Base-by-base conservation (phyloP, 768 basidiomycete species). In the Phaeotremella fagi region DNA sequence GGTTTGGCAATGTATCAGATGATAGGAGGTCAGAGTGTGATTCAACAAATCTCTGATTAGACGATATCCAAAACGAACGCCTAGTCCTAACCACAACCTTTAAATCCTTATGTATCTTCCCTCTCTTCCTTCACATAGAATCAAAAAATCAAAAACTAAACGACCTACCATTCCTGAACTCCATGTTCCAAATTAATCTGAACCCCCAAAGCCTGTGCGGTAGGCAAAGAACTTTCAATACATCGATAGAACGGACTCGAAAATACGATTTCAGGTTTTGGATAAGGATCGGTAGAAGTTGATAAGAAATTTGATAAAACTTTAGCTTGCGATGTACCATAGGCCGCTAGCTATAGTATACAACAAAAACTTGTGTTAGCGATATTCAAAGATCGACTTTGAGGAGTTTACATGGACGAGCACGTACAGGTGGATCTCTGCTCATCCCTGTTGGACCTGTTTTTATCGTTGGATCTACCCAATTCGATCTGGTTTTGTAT, bases 371-470 rank as follows among this genome's bases (percentile, higher is more conserved):
- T n/a, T n/a, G n/a, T n/a, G n/a, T n/a, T n/a, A n/a, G n/a, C n/a
- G 23, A 20, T 2, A 3, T 29, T 25, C 7, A 22, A 28, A 18
- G 22, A 16, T 18, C 20, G 7, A 22, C 31, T 9, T 36, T 23
- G 14, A 18, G 23, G 4, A 25, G 3, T 5, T 12, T 29, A 3
- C 24, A 14, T 26, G 36, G 22, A 36, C 6, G 50, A 24, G n/a
- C 2, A 64, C 70, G 36, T 45, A 72, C 72, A 16, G 74, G 72
- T 44, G 74, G 74, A 66, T 75, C 74, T 23, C 74, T 54, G n/a
- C 58, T 57, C 58, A 72, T 66, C 14, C 61, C 60, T 18, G 72
- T 66, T 4, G 63, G 64, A 23, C 62, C 60, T 11, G 67, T 59
- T 54, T 60, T 70, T 50, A 68, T 68, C 29, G 53, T 62, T 7